These are phyloP conservation scores for Byssochlamys sp. DNA, from an alignment of 2,329 filamentous ascomycete species.

Conservation along the genomic window DNA sequence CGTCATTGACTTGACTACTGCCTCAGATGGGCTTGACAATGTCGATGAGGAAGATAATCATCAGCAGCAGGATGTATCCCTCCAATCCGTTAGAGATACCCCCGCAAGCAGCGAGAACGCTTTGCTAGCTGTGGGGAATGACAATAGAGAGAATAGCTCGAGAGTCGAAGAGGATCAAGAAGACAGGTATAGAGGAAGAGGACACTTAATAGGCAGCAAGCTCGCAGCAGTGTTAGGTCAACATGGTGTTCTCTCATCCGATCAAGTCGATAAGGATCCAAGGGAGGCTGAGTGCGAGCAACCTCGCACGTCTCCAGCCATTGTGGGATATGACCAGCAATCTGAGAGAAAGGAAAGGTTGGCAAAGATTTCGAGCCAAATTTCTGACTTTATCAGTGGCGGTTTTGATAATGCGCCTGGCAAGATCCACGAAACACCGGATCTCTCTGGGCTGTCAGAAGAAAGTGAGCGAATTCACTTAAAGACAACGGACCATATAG, in stretches of 20 bases:
- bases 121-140: not conserved
- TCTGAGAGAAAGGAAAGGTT: not conserved
- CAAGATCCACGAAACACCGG: not conserved
- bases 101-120: not conserved
- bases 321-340: not conserved
- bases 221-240: not conserved
- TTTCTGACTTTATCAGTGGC: constrained; percentile 8
- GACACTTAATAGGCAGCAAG: not conserved
- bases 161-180: not conserved
- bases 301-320: not conserved
- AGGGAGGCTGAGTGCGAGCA: not conserved
- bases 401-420: not conserved
- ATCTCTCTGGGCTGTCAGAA: not conserved
- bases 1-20: not conserved
- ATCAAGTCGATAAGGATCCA: not conserved
- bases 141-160: not conserved
- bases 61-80: not conserved
- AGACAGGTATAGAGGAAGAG: not conserved
- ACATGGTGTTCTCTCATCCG: not conserved
- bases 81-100: not conserved
- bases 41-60: not conserved
- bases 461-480: not conserved
- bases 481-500: not conserved
- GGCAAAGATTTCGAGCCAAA: constrained; percentile 9
- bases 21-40: not conserved